These are phyloP conservation scores for Podospora bellae-mahoneyi DNA, from an alignment of 495 filamentous ascomycete genomes.

Conservation along the genomic window DNA sequence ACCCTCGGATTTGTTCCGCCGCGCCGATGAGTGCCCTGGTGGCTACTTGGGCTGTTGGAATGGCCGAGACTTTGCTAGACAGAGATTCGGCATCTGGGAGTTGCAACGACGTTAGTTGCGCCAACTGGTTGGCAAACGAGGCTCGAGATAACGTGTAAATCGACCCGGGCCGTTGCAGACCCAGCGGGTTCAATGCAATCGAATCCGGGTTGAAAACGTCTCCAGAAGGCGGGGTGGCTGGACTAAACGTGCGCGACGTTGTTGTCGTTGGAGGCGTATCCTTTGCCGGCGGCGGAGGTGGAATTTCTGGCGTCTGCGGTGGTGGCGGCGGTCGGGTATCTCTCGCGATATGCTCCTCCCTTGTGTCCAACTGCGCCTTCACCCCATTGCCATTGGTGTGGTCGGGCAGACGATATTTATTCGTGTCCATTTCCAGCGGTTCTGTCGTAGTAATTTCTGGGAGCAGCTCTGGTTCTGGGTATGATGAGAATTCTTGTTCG, in stretches of 20 bases:
- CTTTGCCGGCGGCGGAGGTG: constrained; percentile 46
- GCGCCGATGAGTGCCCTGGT: constrained; percentile 72
- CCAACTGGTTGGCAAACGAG: constrained; percentile 87
- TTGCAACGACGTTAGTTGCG: constrained; percentile 77
- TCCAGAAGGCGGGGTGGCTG: constrained; percentile 24
- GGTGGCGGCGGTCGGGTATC: constrained; percentile 32
- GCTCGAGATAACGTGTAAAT: constrained; percentile 85
- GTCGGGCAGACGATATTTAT: constrained; percentile 64
- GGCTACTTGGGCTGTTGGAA: constrained; percentile 75
- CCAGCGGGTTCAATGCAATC: constrained; percentile 51
- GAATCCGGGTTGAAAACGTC: constrained; percentile 42
- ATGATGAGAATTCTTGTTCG: not conserved
- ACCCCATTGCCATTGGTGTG: constrained; percentile 59
- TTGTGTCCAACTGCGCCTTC: constrained; percentile 51
- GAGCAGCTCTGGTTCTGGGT: constrained; percentile 35
- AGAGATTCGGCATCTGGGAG: constrained; percentile 79
- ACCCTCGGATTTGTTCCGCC: constrained; percentile 84
- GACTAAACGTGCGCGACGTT: constrained; percentile 19
- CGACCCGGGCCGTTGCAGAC: constrained; percentile 64
- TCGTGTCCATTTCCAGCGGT: constrained; percentile 55
- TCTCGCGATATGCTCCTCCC: constrained; percentile 52
- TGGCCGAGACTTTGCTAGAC: constrained; percentile 73
- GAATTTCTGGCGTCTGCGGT: constrained; percentile 28
- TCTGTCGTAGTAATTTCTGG: constrained; percentile 42
- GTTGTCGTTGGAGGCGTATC: constrained; percentile 42